Percentiles rank a stretch among this genome's conserved stretches.
phyloP scores from a whole-genome alignment of 768 basidiomycete genomes.

The Phlegmacium glaucopus region DNA sequence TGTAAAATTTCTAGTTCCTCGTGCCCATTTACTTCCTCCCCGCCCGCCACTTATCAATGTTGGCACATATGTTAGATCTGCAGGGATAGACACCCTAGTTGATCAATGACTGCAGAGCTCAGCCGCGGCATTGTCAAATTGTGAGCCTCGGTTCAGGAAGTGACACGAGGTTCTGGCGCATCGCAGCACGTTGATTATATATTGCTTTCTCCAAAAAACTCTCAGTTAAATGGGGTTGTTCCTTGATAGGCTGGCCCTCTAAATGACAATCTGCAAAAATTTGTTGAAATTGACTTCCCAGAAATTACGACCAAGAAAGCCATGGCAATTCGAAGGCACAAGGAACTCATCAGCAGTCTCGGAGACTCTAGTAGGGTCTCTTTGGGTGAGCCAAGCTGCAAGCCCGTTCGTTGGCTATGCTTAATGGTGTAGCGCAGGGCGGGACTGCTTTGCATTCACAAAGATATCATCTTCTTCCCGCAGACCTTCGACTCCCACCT shows the following conservation, averaged over 20 bases:
- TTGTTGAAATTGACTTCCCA: slow-evolving; percentile 90
- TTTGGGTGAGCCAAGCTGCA: slow-evolving; percentile 34
- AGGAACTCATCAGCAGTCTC: slow-evolving; percentile 47
- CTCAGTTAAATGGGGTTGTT: slow-evolving; percentile 11
- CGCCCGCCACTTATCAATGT: slow-evolving; percentile 92
- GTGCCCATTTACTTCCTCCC: slow-evolving; percentile 55
- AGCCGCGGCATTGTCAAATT: slow-evolving; percentile 61
- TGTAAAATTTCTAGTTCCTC: slow-evolving; percentile 62
- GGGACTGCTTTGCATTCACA: slow-evolving; percentile 55
- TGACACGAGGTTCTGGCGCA: slow-evolving; percentile 93
- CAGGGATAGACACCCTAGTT: slow-evolving; percentile 76
- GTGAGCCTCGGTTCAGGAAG: slow-evolving; percentile 95
- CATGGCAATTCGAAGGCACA: slow-evolving; percentile 71
- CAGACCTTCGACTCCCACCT: slow-evolving; percentile 69
- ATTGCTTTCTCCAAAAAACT: slow-evolving; percentile 6
- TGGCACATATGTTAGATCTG: slow-evolving; percentile 85
- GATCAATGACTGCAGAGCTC: slow-evolving; percentile 56
- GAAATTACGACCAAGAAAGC: slow-evolving; percentile 84
- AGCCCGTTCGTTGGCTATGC: background rate
- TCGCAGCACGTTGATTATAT: slow-evolving; percentile 57
- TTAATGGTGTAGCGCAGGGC: slow-evolving; percentile 45
- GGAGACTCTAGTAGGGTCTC: slow-evolving; percentile 42
- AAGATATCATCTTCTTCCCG: slow-evolving; percentile 69
- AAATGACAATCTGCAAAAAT: slow-evolving; percentile 48
- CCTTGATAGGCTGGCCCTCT: slow-evolving; percentile 53